phyloP scores from a whole-genome alignment of 805 yeast genomes.

The Ogataea zsoltii region DNA sequence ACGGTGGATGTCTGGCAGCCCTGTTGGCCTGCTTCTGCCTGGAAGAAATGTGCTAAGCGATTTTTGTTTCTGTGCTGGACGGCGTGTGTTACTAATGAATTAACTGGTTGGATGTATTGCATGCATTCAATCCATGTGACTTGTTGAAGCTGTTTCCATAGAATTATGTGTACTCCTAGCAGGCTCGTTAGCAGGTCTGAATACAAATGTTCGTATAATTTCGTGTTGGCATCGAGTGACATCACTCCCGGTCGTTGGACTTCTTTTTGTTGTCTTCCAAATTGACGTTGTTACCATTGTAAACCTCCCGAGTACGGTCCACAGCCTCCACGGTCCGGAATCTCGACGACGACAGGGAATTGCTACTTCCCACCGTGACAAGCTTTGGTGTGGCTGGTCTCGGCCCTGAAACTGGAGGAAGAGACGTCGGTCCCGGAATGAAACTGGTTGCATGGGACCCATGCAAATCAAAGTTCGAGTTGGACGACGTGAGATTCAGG shows the following conservation, averaged over 20 bases:
- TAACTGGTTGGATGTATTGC: neutral
- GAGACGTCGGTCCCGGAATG: slow-evolving; percentile 6
- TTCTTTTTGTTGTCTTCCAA: slow-evolving; percentile 42
- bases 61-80: too few relatives aligned
- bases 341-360: slow-evolving; percentile 16
- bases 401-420: slow-evolving; percentile 1
- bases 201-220: neutral
- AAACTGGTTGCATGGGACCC: slow-evolving; percentile 21
- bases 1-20: slow-evolving; percentile 23
- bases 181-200: neutral
- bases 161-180: slow-evolving; percentile 4
- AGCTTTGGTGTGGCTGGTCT: slow-evolving; percentile 11
- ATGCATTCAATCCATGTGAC: neutral
- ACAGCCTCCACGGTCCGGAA: slow-evolving; percentile 19
- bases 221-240: neutral
- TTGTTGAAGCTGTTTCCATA: neutral
- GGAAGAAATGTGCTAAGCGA: slow-evolving; percentile 16
- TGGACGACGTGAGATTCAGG: slow-evolving; percentile 24
- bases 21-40: slow-evolving; percentile 24
- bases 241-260: slow-evolving; percentile 28
- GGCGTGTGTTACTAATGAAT: neutral
- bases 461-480: slow-evolving; percentile 25
- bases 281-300: slow-evolving; percentile 57
- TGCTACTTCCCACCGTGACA: slow-evolving; percentile 7
- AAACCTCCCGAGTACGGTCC: slow-evolving; percentile 43